Conservation (phyloP, 1,284 basidiomycete genomes). For the Chondrostereum purpureum region DNA sequence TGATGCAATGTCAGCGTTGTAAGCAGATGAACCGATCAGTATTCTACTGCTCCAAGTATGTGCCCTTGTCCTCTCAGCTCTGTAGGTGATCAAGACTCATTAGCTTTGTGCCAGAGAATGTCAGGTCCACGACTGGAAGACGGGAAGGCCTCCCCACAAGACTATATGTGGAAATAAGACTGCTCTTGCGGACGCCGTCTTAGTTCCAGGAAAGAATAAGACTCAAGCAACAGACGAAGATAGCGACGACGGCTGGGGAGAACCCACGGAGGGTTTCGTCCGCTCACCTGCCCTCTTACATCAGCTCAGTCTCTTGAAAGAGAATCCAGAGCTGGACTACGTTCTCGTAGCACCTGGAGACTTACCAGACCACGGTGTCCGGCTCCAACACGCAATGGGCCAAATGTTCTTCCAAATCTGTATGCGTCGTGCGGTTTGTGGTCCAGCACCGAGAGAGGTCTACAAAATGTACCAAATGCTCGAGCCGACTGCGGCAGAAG, state of each 20-base stretch:
- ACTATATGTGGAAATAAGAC: conserved; percentile 14
- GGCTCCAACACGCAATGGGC: conserved; percentile 11
- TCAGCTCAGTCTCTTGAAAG: conserved; percentile 14
- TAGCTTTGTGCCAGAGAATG: conserved; percentile 11
- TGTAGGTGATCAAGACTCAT: background rate
- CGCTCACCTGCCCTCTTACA: conserved; percentile 16
- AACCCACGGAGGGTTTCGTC: conserved; percentile 11
- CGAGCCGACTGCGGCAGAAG: conserved; percentile 8
- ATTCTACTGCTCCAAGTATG: conserved; percentile 11
- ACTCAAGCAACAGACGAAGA: background rate
- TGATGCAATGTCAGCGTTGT: conserved; percentile 12
- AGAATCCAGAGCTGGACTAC: conserved; percentile 14
- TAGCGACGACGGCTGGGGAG: conserved; percentile 3
- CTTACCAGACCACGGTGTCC: conserved; percentile 13
- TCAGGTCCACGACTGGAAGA: conserved; percentile 15
- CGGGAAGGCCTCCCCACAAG: conserved; percentile 14
- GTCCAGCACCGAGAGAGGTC: conserved; percentile 10
- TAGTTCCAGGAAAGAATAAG: conserved; percentile 5
- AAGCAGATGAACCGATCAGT: conserved; percentile 11
- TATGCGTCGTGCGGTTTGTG: conserved; percentile 11
- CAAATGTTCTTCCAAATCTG: conserved; percentile 13
- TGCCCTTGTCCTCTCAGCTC: background rate
- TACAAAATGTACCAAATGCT: conserved; percentile 13
- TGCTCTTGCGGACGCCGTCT: conserved; percentile 9
- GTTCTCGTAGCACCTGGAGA: conserved; percentile 11